Evolutionary conservation across 116 monocot species (phyloP), one percentile per base, ranked within the genome.

Genomic region (Dioscorea cayenensis): DNA sequence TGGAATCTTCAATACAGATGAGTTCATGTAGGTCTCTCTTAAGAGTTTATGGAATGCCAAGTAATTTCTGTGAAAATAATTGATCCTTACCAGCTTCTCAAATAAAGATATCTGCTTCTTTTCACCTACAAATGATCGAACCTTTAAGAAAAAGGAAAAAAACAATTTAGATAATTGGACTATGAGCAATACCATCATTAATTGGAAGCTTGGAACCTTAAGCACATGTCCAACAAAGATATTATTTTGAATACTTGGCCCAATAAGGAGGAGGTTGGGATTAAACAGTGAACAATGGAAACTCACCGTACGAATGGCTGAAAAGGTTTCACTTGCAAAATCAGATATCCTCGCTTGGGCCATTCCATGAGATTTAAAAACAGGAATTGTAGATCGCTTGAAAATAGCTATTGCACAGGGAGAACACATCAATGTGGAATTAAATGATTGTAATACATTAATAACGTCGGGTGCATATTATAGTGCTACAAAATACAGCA

Each of bases 41-140:
- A 43, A 43, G 12, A 43, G 43, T 43, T 3, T 43, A 6, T 43
- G 43, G 43, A 10, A 43, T 10, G 43, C 4, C 43, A 43, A 43
- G 43, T 43, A 43, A 43, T 43, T 43, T 43, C 43, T 43, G 12
- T 10, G 43, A 43, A 35, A 60, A 50, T 23, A 27, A 50, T 12
- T 14, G 5, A 61, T 69, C 25, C 87, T 77, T 84, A 92, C 96
- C 92, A 96, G 81, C 65, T 86, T 78, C 27, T 77, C 83, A 81
- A 96, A 96, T 58, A 88, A 67, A 28, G 86, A 90, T 72, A 96
- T 86, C 80, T 96, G 96, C 21, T 79, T 83, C 77, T 82, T 92
- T 79, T 96, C 96, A 79, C 96, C 96, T 37, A 79, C 90, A 86
- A 96, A 96, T n/a, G 96, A 96, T 71, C 92, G 81, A 59, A 96